Conservation (phyloP, 495 filamentous ascomycete genomes). For the Xeromyces bisporus region DNA sequence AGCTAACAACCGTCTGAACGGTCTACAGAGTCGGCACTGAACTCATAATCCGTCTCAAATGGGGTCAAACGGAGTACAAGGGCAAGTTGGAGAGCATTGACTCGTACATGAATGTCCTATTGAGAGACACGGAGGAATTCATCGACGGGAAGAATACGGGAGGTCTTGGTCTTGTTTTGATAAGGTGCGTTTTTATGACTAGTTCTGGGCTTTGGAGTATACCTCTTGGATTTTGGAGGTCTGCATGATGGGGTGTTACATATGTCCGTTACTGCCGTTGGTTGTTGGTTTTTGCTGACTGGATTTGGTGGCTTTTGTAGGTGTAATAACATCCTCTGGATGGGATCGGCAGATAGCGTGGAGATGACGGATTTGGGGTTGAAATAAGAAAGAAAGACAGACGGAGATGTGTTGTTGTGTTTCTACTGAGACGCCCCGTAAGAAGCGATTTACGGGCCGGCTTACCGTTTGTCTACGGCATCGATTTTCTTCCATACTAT, state of each 20-base stretch:
- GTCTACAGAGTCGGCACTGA: conserved; percentile 65
- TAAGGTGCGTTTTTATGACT: conserved; percentile 41
- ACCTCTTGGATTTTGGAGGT: neutral
- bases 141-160: conserved; percentile 77
- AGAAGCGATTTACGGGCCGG: no score
- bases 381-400: conserved; percentile 16
- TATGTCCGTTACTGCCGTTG: no score
- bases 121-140: conserved; percentile 77
- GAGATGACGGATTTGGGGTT: conserved; percentile 38
- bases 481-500: no score
- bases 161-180: conserved; percentile 73
- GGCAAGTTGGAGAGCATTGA: conserved; percentile 82
- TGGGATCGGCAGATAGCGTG: conserved; percentile 43
- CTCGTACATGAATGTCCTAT: conserved; percentile 97
- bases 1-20: neutral
- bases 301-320: conserved; percentile 25
- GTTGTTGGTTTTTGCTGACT: no score
- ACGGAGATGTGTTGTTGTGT: neutral
- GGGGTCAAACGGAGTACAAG: conserved; percentile 94
- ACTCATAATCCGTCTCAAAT: conserved; percentile 85
- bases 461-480: no score
- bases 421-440: no score
- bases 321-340: conserved; percentile 94
- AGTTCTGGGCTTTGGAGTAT: neutral
- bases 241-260: no score